A percentile compares a stretch with the other conserved stretches of the same genome.
Conservation (phyloP, 345 rosid species). For the Hypericum perforatum region DNA sequence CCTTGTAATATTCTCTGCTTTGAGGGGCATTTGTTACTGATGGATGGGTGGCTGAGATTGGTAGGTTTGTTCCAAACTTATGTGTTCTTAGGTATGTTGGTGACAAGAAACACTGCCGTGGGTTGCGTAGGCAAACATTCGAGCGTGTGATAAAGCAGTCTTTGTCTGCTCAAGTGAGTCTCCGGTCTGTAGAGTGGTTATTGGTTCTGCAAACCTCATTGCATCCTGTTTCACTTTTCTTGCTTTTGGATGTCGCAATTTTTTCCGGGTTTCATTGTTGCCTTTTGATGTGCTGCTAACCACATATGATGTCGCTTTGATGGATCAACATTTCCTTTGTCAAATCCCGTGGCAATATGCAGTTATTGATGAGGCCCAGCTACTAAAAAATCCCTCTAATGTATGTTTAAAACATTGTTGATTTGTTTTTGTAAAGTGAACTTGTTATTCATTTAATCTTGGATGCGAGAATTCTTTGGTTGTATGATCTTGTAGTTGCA, state of each 20-base stretch:
- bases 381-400: conserved; percentile 81
- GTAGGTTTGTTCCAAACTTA: conserved; percentile 54
- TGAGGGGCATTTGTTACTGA: no score
- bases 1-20: no score
- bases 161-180: conserved; percentile 36
- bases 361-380: conserved; percentile 80
- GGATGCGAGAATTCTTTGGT: no score
- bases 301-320: conserved; percentile 61
- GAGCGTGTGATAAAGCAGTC: conserved; percentile 31
- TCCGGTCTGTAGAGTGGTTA: conserved; percentile 5
- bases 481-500: no score
- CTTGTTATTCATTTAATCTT: no score
- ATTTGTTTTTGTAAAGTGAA: no score
- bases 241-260: background rate
- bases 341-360: conserved; percentile 78
- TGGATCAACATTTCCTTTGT: conserved; percentile 74
- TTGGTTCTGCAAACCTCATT: conserved; percentile 1
- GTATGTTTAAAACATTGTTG: conserved; percentile 53
- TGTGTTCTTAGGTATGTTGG: conserved; percentile 69
- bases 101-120: conserved; percentile 48
- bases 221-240: background rate
- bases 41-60: conserved; percentile 74
- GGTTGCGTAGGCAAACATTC: conserved; percentile 38
- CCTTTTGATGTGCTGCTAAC: conserved; percentile 78
- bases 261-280: conserved; percentile 40